phyloP scores from a whole-genome alignment of 306 rosid species.

The Pyrus communis region DNA sequence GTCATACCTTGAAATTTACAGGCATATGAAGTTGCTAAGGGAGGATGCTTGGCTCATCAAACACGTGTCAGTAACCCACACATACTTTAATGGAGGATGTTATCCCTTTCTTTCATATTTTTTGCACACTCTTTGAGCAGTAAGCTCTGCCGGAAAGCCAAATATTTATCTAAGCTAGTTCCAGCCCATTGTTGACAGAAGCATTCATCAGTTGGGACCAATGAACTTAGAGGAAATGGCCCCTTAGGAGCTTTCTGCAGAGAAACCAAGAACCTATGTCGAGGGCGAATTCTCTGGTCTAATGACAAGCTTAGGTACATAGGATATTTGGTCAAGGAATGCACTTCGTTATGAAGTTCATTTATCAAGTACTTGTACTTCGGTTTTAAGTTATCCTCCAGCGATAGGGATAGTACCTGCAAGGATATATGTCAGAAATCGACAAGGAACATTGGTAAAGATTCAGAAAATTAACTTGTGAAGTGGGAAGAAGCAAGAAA shows the following conservation, averaged over 20 bases:
- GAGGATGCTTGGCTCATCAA: slow-evolving; percentile 20
- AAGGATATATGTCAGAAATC: slow-evolving; percentile 7
- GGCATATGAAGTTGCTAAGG: slow-evolving; percentile 3
- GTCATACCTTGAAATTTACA: not conserved
- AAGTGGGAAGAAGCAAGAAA: not conserved
- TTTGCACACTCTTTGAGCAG: slow-evolving; percentile 63
- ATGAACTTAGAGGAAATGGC: slow-evolving; percentile 85
- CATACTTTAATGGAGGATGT: slow-evolving; percentile 14
- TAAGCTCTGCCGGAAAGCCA: slow-evolving; percentile 74
- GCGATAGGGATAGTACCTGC: slow-evolving; percentile 86
- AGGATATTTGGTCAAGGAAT: slow-evolving; percentile 89
- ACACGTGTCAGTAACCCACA: slow-evolving; percentile 12
- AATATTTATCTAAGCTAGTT: slow-evolving; percentile 78
- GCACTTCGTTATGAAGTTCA: slow-evolving; percentile 83
- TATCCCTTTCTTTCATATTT: slow-evolving; percentile 59
- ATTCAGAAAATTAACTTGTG: not conserved
- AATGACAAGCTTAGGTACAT: slow-evolving; percentile 89
- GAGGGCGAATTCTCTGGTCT: slow-evolving; percentile 98
- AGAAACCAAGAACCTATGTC: slow-evolving; percentile 81
- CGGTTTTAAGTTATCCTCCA: slow-evolving; percentile 92
- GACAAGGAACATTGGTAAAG: not conserved
- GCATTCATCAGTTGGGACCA: slow-evolving; percentile 84
- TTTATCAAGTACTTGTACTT: slow-evolving; percentile 87
- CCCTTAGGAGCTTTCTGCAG: slow-evolving; percentile 97
- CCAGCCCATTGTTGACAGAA: slow-evolving; percentile 95